Percentiles rank a stretch among this genome's conserved stretches.
Evolutionary conservation across 352 stramenopile genomes (phyloP).

Genomic region (Blastocystis sp.): DNA sequence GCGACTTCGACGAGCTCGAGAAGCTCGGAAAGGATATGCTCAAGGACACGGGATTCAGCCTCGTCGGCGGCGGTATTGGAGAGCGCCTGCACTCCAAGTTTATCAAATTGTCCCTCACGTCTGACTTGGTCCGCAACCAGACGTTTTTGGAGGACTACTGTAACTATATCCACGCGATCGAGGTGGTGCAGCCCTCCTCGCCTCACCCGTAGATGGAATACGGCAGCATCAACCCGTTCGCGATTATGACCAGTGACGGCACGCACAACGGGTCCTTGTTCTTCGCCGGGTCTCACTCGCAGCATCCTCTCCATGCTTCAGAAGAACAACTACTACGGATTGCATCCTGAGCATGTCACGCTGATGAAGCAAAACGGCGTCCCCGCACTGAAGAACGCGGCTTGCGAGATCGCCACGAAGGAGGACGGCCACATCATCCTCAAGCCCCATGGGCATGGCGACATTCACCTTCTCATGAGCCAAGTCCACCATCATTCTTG

Average conservation of each 20-base stretch:
- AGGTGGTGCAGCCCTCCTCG: slow-evolving; percentile 79
- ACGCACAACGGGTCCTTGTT: slow-evolving; percentile 78
- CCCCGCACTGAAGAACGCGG: slow-evolving; percentile 80
- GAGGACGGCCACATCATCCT: slow-evolving; percentile 74
- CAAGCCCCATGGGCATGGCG: slow-evolving; percentile 95
- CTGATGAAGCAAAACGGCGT: slow-evolving; percentile 97
- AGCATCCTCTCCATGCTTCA: slow-evolving; percentile 83
- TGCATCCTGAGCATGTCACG: slow-evolving; percentile 83
- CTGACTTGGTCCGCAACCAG: slow-evolving; percentile 75
- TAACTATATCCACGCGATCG: slow-evolving; percentile 87
- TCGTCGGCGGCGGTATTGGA: slow-evolving; percentile 92
- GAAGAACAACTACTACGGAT: slow-evolving; percentile 88
- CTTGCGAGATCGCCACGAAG: slow-evolving; percentile 80
- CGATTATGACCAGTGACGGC: slow-evolving; percentile 95
- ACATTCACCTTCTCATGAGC: slow-evolving; percentile 90
- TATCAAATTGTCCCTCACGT: slow-evolving; percentile 92
- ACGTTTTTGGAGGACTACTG: slow-evolving; percentile 72
- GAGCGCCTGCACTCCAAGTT: slow-evolving; percentile 90
- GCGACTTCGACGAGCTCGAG: slow-evolving; percentile 78
- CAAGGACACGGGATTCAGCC: slow-evolving; percentile 83
- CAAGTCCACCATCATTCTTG: slow-evolving; percentile 1
- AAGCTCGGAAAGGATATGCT: slow-evolving; percentile 73
- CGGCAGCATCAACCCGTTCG: slow-evolving; percentile 80
- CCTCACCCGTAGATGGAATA: slow-evolving; percentile 1
- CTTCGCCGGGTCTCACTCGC: not conserved